Evolutionary conservation across 164 flowering plant species (phyloP), one percentile per base, ranked within the genome.

Genomic region (Liriodendron chinense): DNA sequence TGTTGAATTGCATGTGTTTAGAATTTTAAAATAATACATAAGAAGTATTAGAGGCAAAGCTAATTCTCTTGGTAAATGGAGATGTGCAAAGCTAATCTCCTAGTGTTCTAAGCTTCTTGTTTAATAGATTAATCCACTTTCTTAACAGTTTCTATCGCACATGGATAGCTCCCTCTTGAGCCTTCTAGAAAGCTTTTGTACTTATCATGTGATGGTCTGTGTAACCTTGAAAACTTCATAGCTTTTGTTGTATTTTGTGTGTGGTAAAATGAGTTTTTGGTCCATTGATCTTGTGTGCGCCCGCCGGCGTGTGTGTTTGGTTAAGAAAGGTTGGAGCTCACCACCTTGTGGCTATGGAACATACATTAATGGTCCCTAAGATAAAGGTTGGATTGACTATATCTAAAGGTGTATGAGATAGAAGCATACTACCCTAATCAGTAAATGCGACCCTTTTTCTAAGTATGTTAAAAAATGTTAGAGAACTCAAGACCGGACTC

Each of bases 1-100:
- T 16, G 24, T 64, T 64, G 68, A 75, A 48, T 79, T 75, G 75
- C 25, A 63, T 3, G 25, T n/a, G 22, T 63, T 63, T 63, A 22
- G 66, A n/a, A 20, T 13, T n/a, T n/a, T 63, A 4, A 63, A n/a
- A n/a, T n/a, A 63, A 63, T 21, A 63, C 66, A 22, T 7, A 63
- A 22, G 66, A 63, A n/a, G 66, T 22, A 63, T 12, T 63, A 18
- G 66, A 63, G 25, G 66, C 13, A n/a, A 20, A 22, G 66, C 66
- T 63, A 63, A 21, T 63, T 63, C 66, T n/a, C 66, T 63, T 21
- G 9, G 20, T 2, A 18, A 63, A n/a, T 22, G 25, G 25, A 23
- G 25, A 22, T n/a, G 20, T 21, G 22, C 22, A 63, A 63, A 63
- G 66, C 66, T n/a, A 18, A 18, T 18, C 23, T 21, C 66, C 66